These are phyloP conservation scores for Coemansia aciculifera DNA, from an alignment of 192 early-diverging fungal species.

Conservation along the genomic window DNA sequence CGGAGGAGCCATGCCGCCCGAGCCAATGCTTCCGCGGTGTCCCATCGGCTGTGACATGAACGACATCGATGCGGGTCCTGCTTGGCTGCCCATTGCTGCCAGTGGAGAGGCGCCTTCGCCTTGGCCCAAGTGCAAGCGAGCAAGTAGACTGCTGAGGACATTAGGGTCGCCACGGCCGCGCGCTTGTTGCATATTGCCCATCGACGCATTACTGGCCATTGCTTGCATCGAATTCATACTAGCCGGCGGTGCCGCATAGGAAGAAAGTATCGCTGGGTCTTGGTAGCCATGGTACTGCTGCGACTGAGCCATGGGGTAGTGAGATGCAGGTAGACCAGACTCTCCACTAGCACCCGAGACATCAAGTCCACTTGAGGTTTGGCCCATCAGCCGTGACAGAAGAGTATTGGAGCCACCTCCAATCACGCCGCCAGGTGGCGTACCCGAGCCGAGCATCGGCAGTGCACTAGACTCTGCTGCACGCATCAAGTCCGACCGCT, in stretches of 20 bases:
- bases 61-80: neutral
- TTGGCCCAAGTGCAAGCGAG: constrained; percentile 35
- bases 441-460: constrained; percentile 9
- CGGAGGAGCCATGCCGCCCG: constrained; percentile 11
- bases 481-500: constrained; percentile 12
- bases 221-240: constrained; percentile 1
- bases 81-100: constrained; percentile 10
- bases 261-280: constrained; percentile 27
- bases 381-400: constrained; percentile 40
- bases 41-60: constrained; percentile 14
- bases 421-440: constrained; percentile 6
- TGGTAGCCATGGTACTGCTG: constrained; percentile 20
- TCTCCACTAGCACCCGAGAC: neutral
- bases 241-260: constrained; percentile 12
- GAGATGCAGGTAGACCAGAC: neutral
- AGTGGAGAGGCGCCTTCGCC: constrained; percentile 12
- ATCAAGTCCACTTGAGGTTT: constrained; percentile 6
- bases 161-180: constrained; percentile 28
- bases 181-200: constrained; percentile 16
- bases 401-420: constrained; percentile 26
- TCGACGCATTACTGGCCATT: constrained; percentile 14
- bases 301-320: constrained; percentile 6
- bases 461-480: constrained; percentile 12
- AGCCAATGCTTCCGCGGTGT: constrained; percentile 9
- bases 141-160: constrained; percentile 41